These are phyloP conservation scores for Linnemannia exigua DNA, from an alignment of 192 early-diverging fungal species.

Conservation along the genomic window DNA sequence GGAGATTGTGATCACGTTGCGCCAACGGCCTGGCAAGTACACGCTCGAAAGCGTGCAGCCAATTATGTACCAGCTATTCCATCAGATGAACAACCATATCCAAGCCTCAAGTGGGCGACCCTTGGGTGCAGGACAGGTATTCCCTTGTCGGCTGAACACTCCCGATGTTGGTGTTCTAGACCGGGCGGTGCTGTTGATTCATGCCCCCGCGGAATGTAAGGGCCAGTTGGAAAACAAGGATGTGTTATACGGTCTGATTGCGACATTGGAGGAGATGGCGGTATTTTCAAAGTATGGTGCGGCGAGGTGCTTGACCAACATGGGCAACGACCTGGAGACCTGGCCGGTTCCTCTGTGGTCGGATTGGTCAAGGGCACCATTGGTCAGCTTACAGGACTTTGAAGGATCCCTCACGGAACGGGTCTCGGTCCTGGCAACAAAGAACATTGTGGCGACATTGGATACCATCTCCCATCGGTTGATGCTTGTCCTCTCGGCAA, in stretches of 20 bases:
- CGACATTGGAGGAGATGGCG: slow-evolving; percentile 43
- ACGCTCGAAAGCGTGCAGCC: slow-evolving; percentile 44
- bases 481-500: slow-evolving; percentile 34
- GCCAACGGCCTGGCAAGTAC: slow-evolving; percentile 41
- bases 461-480: slow-evolving; percentile 43
- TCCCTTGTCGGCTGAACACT: slow-evolving; percentile 39
- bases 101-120: slow-evolving; percentile 29
- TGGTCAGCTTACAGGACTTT: slow-evolving; percentile 32
- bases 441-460: slow-evolving; percentile 50
- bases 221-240: slow-evolving; percentile 39
- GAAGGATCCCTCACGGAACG: slow-evolving; percentile 38
- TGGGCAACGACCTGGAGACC: slow-evolving; percentile 51
- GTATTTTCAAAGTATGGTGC: slow-evolving; percentile 53
- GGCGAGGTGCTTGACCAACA: slow-evolving; percentile 45
- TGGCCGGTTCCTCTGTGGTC: slow-evolving; percentile 55
- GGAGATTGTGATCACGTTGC: slow-evolving; percentile 48
- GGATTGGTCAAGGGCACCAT: slow-evolving; percentile 44
- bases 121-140: slow-evolving; percentile 34
- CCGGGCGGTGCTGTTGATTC: slow-evolving; percentile 33
- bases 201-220: slow-evolving; percentile 49
- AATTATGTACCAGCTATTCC: slow-evolving; percentile 41
- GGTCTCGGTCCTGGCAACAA: slow-evolving; percentile 24
- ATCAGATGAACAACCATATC: slow-evolving; percentile 42
- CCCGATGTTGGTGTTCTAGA: slow-evolving; percentile 30
- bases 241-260: slow-evolving; percentile 47